Conservation (phyloP, 2,329 filamentous ascomycete genomes). For the Fusarium albidum region DNA sequence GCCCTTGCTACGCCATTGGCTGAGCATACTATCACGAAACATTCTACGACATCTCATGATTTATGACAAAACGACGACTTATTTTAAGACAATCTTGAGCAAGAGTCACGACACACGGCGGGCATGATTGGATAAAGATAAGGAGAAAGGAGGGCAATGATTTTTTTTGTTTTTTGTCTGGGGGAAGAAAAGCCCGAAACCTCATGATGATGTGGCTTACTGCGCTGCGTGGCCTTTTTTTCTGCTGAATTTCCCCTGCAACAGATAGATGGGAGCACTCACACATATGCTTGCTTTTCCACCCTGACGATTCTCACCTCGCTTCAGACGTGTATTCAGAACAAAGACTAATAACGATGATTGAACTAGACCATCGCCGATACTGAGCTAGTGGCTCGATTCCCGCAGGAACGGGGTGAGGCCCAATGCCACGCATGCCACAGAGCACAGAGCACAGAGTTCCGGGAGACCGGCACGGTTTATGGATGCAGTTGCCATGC, state of each 20-base stretch:
- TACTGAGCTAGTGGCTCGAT: conserved; percentile 36
- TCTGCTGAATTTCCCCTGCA: conserved; percentile 31
- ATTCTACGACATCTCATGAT: conserved; percentile 25
- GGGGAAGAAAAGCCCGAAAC: conserved; percentile 20
- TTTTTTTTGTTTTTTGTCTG: not conserved
- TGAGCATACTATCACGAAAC: not conserved
- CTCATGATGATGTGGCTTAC: conserved; percentile 23
- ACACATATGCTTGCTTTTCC: conserved; percentile 32
- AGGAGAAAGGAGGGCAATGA: conserved; percentile 9
- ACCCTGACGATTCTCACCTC: conserved; percentile 20
- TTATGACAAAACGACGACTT: conserved; percentile 38
- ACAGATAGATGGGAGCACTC: conserved; percentile 41
- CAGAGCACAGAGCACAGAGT: conserved; percentile 13
- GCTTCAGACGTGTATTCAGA: conserved; percentile 40
- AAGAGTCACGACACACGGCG: conserved; percentile 10
- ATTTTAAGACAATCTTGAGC: conserved; percentile 26
- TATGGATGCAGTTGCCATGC: conserved; percentile 4
- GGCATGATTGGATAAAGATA: conserved; percentile 13
- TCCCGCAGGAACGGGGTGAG: conserved; percentile 15
- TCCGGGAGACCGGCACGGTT: conserved; percentile 30
- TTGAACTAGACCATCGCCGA: conserved; percentile 54
- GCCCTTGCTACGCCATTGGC: not conserved
- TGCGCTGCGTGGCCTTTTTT: conserved; percentile 41
- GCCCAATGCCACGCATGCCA: conserved; percentile 15
- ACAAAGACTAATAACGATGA: conserved; percentile 51